Evolutionary conservation across 192 early-diverging fungal species (phyloP).

Genomic region (Linnemannia hyalina): DNA sequence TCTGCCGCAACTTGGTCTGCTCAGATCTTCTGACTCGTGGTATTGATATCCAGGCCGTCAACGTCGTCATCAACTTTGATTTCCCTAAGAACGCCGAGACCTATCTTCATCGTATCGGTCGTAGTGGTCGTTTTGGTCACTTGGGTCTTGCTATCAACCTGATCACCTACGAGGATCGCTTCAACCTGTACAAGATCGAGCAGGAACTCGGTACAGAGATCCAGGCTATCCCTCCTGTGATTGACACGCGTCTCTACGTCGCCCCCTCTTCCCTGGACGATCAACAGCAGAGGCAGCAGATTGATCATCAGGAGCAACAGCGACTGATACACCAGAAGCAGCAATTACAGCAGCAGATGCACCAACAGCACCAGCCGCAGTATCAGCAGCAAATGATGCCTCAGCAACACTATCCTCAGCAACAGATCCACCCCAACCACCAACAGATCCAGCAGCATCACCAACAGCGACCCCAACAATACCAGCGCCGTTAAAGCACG

Average conservation of each 20-base stretch:
- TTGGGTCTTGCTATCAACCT: conserved; percentile 96
- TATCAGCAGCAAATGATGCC: conserved; percentile 4
- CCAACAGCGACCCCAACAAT: background rate
- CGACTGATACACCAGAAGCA: conserved; percentile 48
- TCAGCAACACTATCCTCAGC: conserved; percentile 17
- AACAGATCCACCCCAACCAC: conserved; percentile 11
- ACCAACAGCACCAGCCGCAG: conserved; percentile 50
- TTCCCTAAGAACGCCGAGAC: conserved; percentile 99
- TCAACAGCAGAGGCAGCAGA: conserved; percentile 62
- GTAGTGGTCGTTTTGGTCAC: conserved; percentile 95
- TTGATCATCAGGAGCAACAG: conserved; percentile 54
- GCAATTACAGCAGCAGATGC: conserved; percentile 49
- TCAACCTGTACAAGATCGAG: conserved; percentile 97
- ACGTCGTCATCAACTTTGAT: conserved; percentile 99
- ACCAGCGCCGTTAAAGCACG: conserved; percentile 8
- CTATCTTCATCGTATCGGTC: conserved; percentile 96
- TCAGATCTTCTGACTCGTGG: conserved; percentile 96
- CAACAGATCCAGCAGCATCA: conserved; percentile 24
- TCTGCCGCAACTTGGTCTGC: conserved; percentile 96
- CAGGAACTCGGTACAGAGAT: conserved; percentile 98
- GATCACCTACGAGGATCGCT: conserved; percentile 96
- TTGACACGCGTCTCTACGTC: conserved; percentile 91
- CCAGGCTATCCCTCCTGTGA: conserved; percentile 94
- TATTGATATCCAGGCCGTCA: conserved; percentile 99
- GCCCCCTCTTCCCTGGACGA: conserved; percentile 82